Evolutionary conservation across 345 rosid genomes (phyloP).

Genomic region (Pseudoturritis turrita): DNA sequence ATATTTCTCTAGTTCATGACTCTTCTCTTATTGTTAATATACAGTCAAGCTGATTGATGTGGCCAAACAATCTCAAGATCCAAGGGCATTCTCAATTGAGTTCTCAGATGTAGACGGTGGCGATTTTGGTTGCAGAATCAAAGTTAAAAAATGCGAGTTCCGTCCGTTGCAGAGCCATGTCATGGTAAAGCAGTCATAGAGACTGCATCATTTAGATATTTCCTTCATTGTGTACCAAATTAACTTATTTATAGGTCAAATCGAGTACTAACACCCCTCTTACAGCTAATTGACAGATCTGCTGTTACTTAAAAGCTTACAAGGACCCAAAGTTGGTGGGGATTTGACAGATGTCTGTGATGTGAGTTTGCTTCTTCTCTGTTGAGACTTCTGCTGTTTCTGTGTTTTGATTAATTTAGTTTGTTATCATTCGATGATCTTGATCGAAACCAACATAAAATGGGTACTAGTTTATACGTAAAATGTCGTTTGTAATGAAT

Average conservation of each 20-base stretch:
- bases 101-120: slow-evolving; percentile 1
- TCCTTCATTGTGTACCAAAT: neutral
- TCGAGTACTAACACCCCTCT: neutral
- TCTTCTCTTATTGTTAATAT: neutral
- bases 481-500: too few relatives aligned
- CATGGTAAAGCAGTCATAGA: slow-evolving; percentile 2
- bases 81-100: slow-evolving; percentile 1
- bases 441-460: too few relatives aligned
- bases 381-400: neutral
- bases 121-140: neutral
- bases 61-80: slow-evolving; percentile 5
- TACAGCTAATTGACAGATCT: slow-evolving; percentile 7
- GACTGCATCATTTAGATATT: neutral
- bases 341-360: neutral
- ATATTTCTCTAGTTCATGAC: neutral
- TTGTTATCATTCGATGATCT: too few relatives aligned
- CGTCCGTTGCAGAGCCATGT: slow-evolving; percentile 1
- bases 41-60: neutral
- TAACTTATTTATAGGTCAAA: neutral
- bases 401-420: neutral
- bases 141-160: slow-evolving; percentile 5
- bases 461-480: too few relatives aligned
- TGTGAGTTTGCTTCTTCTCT: neutral
- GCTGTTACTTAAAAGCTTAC: neutral
- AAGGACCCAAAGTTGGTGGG: neutral